Evolutionary conservation across 331 rosid species (phyloP).

Genomic region (Erythrophleum ivorense): DNA sequence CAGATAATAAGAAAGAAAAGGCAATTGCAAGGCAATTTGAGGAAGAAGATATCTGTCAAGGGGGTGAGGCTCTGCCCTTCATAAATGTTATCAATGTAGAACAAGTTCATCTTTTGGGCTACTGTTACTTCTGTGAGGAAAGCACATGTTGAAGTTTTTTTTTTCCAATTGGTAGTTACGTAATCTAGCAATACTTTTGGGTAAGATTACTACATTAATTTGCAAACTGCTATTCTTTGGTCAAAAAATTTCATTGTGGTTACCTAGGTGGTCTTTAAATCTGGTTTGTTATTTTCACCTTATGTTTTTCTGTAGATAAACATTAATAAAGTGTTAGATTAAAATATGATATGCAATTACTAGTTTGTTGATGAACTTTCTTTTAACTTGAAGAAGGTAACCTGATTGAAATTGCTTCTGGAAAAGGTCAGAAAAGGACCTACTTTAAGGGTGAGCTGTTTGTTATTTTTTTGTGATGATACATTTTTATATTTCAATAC

Average conservation of each 20-base stretch:
- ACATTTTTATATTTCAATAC: no score
- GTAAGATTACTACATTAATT: not conserved
- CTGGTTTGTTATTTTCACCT: no score
- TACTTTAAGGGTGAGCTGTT: not conserved
- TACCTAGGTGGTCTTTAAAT: constrained; percentile 2
- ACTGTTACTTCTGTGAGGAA: no score
- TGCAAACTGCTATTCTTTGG: not conserved
- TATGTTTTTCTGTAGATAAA: not conserved
- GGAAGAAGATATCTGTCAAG: not conserved
- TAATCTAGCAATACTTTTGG: not conserved
- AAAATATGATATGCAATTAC: not conserved
- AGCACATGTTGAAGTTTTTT: no score
- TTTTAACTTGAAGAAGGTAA: constrained; percentile 7
- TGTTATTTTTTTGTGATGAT: no score
- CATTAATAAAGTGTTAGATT: not conserved
- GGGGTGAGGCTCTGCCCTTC: not conserved
- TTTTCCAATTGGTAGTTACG: not conserved
- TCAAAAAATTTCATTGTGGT: not conserved
- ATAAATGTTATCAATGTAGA: not conserved
- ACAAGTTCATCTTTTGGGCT: not conserved
- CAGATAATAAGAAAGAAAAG: constrained; percentile 8
- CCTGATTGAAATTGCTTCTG: constrained; percentile 5
- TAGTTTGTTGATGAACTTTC: constrained; percentile 13
- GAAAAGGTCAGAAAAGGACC: constrained; percentile 17
- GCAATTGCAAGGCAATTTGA: not conserved